Percentiles rank a stretch among this genome's conserved stretches.
These are phyloP conservation scores for Globisporangium sylvaticum DNA, from an alignment of 352 stramenopile genomes.

Conservation along the genomic window DNA sequence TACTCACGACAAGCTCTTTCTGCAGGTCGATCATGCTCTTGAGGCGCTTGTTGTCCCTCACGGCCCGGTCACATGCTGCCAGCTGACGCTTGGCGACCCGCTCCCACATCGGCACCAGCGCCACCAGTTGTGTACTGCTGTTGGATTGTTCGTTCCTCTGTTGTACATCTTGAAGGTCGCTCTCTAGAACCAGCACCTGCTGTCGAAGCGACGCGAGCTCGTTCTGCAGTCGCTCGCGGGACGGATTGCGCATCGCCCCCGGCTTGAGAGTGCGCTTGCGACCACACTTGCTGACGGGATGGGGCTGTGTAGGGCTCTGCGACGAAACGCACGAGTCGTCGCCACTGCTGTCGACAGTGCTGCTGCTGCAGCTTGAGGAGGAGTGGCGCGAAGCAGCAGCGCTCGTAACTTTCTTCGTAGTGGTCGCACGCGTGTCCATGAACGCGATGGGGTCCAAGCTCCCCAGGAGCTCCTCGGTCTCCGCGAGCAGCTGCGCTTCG, in stretches of 20 bases:
- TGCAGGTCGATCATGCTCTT: conserved; percentile 9
- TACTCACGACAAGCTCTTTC: neutral
- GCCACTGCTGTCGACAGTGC: neutral
- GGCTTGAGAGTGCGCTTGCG: neutral
- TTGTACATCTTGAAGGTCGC: conserved; percentile 9
- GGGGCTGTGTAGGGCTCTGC: neutral
- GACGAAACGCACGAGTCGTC: neutral
- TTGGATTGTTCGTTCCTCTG: neutral
- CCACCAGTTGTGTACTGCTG: neutral
- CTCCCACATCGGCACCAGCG: neutral
- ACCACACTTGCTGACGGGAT: neutral
- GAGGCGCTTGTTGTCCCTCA: conserved; percentile 11
- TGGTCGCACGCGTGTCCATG: conserved; percentile 16
- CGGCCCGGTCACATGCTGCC: neutral
- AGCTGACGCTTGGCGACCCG: conserved; percentile 13
- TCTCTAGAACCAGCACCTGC: conserved; percentile 21
- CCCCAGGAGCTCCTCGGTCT: conserved; percentile 7
- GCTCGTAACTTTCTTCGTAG: neutral
- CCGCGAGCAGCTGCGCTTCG: conserved; percentile 9
- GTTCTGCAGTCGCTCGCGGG: conserved; percentile 17
- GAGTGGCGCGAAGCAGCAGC: too few relatives aligned
- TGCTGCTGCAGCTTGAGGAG: neutral
- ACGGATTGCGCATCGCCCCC: neutral
- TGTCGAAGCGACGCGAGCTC: conserved; percentile 22
- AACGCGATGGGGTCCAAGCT: conserved; percentile 13